These are phyloP conservation scores for Nitzschia sp. DNA, from an alignment of 108 stramenopile genomes.

Conservation along the genomic window DNA sequence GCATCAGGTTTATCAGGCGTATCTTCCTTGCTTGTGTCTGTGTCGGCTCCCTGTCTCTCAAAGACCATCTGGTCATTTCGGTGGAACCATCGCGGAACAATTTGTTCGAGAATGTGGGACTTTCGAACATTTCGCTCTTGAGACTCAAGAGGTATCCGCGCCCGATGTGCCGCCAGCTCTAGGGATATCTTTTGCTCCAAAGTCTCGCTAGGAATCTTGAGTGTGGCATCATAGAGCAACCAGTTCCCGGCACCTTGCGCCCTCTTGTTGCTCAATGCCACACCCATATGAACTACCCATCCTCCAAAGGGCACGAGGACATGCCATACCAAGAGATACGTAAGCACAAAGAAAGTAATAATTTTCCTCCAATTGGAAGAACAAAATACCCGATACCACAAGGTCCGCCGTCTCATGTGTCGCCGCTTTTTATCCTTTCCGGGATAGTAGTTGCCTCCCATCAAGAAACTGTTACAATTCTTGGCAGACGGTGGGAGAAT, in stretches of 20 bases:
- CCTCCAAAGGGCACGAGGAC: constrained; percentile 20
- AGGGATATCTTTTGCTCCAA: constrained; percentile 10
- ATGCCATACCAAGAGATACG: constrained; percentile 36
- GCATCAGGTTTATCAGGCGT: not conserved
- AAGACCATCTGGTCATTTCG: constrained; percentile 14
- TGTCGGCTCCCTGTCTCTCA: not conserved
- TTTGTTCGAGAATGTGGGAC: constrained; percentile 19
- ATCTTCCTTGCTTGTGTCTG: not conserved
- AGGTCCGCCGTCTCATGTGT: constrained; percentile 41
- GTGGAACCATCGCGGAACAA: constrained; percentile 39
- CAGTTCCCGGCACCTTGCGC: constrained; percentile 6
- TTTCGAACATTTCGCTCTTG: constrained; percentile 5
- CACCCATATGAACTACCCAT: constrained; percentile 18
- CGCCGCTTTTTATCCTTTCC: constrained; percentile 64
- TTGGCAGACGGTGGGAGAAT: constrained; percentile 4
- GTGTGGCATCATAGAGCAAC: constrained; percentile 18
- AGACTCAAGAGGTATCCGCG: constrained; percentile 12
- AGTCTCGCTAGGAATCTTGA: constrained; percentile 2
- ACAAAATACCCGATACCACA: constrained; percentile 68
- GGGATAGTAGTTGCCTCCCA: constrained; percentile 65
- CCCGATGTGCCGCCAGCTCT: constrained; percentile 10
- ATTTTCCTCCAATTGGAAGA: constrained; percentile 35
- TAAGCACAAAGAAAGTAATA: constrained; percentile 3
- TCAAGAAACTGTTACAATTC: constrained; percentile 55
- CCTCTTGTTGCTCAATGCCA: not conserved